These are phyloP conservation scores for Hippophae tibetana DNA, from an alignment of 306 rosid species.

Conservation along the genomic window DNA sequence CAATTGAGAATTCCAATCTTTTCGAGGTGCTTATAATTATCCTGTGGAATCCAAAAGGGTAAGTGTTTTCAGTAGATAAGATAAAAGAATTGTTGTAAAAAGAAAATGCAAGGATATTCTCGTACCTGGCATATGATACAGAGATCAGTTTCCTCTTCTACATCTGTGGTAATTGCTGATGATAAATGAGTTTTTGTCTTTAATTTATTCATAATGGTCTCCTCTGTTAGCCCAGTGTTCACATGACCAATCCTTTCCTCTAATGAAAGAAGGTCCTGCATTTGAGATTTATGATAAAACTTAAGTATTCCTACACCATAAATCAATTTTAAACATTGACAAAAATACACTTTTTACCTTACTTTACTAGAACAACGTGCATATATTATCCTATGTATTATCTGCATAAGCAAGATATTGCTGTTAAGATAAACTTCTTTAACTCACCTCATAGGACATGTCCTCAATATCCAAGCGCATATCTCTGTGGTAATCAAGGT, in stretches of 20 bases:
- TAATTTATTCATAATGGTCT: conserved; percentile 37
- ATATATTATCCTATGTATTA: conserved; percentile 2
- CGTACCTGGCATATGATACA: conserved; percentile 93
- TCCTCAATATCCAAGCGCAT: conserved; percentile 96
- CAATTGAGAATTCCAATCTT: conserved; percentile 66
- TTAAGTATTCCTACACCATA: not conserved
- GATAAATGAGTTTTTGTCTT: conserved; percentile 38
- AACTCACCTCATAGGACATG: conserved; percentile 90
- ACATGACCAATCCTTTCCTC: conserved; percentile 93
- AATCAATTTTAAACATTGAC: not conserved
- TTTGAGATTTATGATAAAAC: conserved; percentile 20
- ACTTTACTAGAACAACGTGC: not conserved
- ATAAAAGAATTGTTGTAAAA: too few relatives aligned
- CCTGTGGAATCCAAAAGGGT: conserved; percentile 33
- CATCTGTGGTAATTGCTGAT: conserved; percentile 22
- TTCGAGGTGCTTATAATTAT: conserved; percentile 55
- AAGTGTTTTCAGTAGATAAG: too few relatives aligned
- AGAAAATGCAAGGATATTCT: not conserved
- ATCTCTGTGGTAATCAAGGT: conserved; percentile 78
- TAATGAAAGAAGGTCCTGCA: conserved; percentile 90
- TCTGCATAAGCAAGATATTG: not conserved
- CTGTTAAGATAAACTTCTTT: conserved; percentile 7
- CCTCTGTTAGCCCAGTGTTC: conserved; percentile 77
- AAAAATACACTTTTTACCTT: not conserved
- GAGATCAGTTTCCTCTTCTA: conserved; percentile 55